These are phyloP conservation scores for Diaporthe longicolla DNA, from an alignment of 2,329 filamentous ascomycete genomes.

Conservation along the genomic window DNA sequence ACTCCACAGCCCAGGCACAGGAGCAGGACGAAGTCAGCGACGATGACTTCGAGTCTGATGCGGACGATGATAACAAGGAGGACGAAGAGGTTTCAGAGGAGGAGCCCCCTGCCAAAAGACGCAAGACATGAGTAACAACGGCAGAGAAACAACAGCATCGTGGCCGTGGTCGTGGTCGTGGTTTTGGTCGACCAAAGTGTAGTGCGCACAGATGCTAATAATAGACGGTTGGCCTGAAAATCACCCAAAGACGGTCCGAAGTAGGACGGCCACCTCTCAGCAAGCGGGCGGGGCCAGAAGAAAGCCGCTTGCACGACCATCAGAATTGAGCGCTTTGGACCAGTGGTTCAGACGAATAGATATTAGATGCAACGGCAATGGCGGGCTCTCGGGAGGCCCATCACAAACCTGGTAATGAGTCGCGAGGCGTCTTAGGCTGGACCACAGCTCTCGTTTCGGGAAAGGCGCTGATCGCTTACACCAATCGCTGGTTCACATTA, in stretches of 20 bases:
- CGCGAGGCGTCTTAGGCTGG: conserved; percentile 34
- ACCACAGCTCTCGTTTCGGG: conserved; percentile 23
- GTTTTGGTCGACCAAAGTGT: background rate
- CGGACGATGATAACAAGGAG: conserved; percentile 69
- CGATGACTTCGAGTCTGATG: conserved; percentile 76
- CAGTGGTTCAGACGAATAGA: conserved; percentile 33
- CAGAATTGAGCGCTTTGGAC: conserved; percentile 10
- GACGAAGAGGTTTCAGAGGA: conserved; percentile 60
- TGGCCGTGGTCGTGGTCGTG: background rate
- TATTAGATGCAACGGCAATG: conserved; percentile 25
- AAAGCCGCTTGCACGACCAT: conserved; percentile 7
- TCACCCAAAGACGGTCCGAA: conserved; percentile 30
- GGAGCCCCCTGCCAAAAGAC: conserved; percentile 58
- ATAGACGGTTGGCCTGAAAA: conserved; percentile 31
- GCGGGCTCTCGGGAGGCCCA: conserved; percentile 19
- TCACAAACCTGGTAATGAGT: conserved; percentile 23
- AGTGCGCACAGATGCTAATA: conserved; percentile 35
- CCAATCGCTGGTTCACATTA: conserved; percentile 10
- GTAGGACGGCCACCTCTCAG: conserved; percentile 18
- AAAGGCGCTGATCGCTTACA: conserved; percentile 9
- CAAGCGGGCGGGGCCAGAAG: background rate
- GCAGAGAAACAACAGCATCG: background rate
- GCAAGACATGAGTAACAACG: conserved; percentile 50
- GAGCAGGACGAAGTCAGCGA: conserved; percentile 78
- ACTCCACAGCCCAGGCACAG: conserved; percentile 73